Conservation (phyloP, 495 filamentous ascomycete species). For the Penicillium flavigenum region DNA sequence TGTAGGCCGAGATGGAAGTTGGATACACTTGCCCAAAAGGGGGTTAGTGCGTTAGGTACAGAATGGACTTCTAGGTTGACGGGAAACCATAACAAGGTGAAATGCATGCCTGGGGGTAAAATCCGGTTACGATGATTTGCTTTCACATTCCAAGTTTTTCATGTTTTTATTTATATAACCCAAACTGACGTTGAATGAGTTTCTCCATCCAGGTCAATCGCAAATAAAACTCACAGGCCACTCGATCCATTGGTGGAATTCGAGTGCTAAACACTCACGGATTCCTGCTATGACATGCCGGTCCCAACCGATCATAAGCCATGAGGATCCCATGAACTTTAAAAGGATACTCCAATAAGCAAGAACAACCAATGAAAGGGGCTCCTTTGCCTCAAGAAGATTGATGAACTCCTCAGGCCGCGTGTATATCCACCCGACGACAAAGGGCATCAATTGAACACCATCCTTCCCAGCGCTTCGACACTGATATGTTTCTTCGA, state of each 20-base stretch:
- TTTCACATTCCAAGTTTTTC: neutral
- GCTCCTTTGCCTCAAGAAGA: constrained; percentile 33
- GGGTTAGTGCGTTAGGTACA: neutral
- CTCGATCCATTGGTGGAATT: constrained; percentile 31
- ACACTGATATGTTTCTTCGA: constrained; percentile 25
- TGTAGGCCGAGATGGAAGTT: neutral
- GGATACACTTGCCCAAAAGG: neutral
- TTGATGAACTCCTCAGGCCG: constrained; percentile 33
- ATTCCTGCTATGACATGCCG: constrained; percentile 39
- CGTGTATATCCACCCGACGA: constrained; percentile 42
- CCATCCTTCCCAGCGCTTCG: constrained; percentile 15
- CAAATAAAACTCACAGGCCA: constrained; percentile 29
- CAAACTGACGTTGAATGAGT: too few relatives aligned
- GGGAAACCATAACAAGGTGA: too few relatives aligned
- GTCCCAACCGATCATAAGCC: constrained; percentile 44
- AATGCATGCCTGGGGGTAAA: constrained; percentile 45
- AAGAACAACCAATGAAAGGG: constrained; percentile 39
- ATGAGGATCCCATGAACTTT: constrained; percentile 33
- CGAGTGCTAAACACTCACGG: constrained; percentile 18
- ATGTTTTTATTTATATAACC: neutral
- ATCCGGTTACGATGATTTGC: neutral
- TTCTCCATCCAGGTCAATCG: neutral
- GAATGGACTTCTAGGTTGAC: too few relatives aligned
- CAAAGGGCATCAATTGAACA: constrained; percentile 24
- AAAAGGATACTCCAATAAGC: constrained; percentile 44